A percentile compares a stretch with the other conserved stretches of the same genome.
Evolutionary conservation across 768 basidiomycete genomes (phyloP).

Genomic region (Boletus barrowsii): DNA sequence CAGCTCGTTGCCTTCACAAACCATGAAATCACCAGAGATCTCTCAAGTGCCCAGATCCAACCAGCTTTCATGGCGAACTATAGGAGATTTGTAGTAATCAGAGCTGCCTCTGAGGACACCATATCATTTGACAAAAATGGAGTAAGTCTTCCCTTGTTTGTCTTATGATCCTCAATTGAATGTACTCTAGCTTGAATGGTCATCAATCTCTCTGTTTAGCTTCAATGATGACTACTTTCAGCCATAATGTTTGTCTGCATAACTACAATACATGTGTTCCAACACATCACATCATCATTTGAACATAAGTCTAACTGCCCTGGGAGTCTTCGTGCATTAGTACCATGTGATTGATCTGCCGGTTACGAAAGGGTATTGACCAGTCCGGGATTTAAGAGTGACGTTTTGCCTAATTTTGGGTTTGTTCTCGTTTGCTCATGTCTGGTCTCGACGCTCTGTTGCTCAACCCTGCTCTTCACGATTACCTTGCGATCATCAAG

Average conservation of each 20-base stretch:
- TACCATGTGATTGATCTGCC: constrained; percentile 28
- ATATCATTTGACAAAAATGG: constrained; percentile 36
- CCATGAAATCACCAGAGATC: constrained; percentile 45
- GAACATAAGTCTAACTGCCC: too few relatives aligned
- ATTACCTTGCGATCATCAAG: constrained; percentile 90
- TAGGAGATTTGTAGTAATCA: constrained; percentile 65
- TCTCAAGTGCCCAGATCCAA: constrained; percentile 56
- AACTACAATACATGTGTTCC: background rate
- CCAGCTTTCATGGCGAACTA: constrained; percentile 59
- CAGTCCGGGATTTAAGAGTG: background rate
- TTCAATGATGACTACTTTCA: constrained; percentile 59
- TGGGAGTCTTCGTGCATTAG: too few relatives aligned
- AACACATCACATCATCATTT: too few relatives aligned
- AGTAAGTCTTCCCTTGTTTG: constrained; percentile 35
- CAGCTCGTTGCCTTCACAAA: constrained; percentile 41
- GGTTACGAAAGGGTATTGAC: background rate
- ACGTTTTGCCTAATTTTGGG: background rate
- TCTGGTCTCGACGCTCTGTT: constrained; percentile 25
- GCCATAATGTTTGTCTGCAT: background rate
- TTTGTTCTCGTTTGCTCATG: constrained; percentile 16
- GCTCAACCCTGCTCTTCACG: constrained; percentile 75
- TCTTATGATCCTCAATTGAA: background rate
- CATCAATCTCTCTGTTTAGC: constrained; percentile 41
- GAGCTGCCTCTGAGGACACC: constrained; percentile 32
- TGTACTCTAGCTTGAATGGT: constrained; percentile 55